Base-by-base conservation (phyloP, 2,329 filamentous ascomycete genomes). In the Trichophyton verrucosum region DNA sequence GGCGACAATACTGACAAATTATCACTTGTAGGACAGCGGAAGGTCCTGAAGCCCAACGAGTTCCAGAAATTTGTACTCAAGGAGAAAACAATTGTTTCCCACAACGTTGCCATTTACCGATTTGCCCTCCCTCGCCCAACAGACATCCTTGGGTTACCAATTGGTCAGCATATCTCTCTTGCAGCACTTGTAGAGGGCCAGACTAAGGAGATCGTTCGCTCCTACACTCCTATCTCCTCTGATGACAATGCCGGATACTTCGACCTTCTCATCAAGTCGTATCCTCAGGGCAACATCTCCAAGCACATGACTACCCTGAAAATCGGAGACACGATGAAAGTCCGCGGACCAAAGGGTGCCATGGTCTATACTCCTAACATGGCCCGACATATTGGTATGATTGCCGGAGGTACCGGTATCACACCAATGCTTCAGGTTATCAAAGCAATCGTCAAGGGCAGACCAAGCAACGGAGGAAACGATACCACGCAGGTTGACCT, bases 21-120 rank as follows among this genome's bases (percentile, higher is more conserved):
- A 15, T 5, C 11, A 2, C 8, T 20, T 61, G 30, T 73, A 91
- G 89, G 85, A 72, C 81, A 85, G 64, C 85, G 86, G 74, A 91
- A 89, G 76, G 86, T 94, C 65, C 83, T 99, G 68, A 92, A 92
- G 78, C 90, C 91, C 36, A 85, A 86, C 67, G 81, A 82, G 58
- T 96, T 96, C 82, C 91, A 96, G 74, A 84, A 95, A 62, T 96
- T 96, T 72, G 86, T 89, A 73, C 86, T 99, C 68, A 86, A 88
- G 75, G 89, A 97, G 76, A 97, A 96, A 84, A 97, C 87, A 13
- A 82, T 95, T 66, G 86, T 97, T 70, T 96, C 92, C 36, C 94
- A 97, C 84, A 99, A 99, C 81, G 92, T 95, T 63, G 91, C 92
- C 75, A 96, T 99, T 79, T 99, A 97, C 81, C 91, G 94, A 71